These are phyloP conservation scores for Rhizoclosmatium sp. DNA, from an alignment of 192 early-diverging fungal species.

Conservation along the genomic window DNA sequence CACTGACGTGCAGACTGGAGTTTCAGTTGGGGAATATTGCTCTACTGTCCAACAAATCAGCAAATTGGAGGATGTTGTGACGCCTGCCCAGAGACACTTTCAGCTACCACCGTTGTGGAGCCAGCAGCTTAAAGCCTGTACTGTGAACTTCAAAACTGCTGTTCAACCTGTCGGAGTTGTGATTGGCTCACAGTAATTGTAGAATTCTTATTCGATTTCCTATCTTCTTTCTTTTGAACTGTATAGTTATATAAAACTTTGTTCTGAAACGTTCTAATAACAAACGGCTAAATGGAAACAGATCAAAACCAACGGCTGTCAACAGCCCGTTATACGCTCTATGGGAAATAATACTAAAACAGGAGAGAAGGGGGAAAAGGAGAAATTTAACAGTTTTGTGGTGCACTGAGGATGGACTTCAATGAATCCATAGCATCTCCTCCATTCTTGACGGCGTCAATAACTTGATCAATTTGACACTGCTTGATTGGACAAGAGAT, in stretches of 20 bases:
- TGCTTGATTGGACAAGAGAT: constrained; percentile 30
- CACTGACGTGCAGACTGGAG: neutral
- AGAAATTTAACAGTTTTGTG: neutral
- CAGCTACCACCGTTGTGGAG: constrained; percentile 31
- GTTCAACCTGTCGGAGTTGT: neutral
- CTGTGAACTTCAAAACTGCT: constrained; percentile 12
- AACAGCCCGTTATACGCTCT: too few species aligned
- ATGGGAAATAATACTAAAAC: too few species aligned
- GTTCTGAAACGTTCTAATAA: neutral
- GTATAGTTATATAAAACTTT: neutral
- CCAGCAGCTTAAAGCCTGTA: constrained; percentile 11
- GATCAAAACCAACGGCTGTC: too few species aligned
- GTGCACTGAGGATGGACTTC: constrained; percentile 2
- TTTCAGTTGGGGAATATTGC: constrained; percentile 25
- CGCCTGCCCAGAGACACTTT: neutral
- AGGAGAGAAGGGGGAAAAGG: too few species aligned
- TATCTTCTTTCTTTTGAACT: neutral
- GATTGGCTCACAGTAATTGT: neutral
- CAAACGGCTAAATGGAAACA: too few species aligned
- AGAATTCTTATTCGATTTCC: neutral
- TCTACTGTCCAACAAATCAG: neutral
- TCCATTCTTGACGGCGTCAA: constrained; percentile 15
- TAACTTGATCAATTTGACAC: constrained; percentile 11
- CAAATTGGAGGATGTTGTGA: constrained; percentile 10
- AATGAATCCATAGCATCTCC: constrained; percentile 1